Base-by-base conservation (phyloP, 148 eudicot species). In the Chenopodium album region DNA sequence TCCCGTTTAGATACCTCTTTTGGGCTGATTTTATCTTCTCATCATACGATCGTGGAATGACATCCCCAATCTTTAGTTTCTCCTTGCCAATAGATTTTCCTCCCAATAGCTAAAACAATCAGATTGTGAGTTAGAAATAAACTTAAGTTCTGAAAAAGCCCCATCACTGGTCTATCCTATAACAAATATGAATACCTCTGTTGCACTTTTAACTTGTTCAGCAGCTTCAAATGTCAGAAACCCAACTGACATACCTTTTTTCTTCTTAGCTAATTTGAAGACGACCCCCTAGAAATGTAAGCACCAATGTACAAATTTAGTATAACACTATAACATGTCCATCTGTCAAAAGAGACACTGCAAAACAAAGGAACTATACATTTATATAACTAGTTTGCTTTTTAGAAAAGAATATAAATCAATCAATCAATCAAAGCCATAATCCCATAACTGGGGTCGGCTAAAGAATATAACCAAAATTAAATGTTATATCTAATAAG, bases 201-300 rank as follows among this genome's bases (percentile, higher is more conserved):
- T 73, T 69, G 93, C 89, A 86, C 65, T 88, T 86, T 91, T 85
- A 41, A 86, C 88, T 87, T 93, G 92, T 79, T 86, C 96, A 10
- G 75, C 85, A 69, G 82, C 86, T 71, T 91, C 98, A 77, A 95
- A 95, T 82, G 87, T 90, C 74, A 93, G 54, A 76, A 95, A 95
- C 76, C 97, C 98, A 50, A 90, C 92, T 9, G 81, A 59, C 98
- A 95, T 95, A 63, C 97, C 97, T 71, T 87, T 90, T 90, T 88
- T 95, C 86, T 93, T 95, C 90, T 91, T 93, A 65, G 94, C 97
- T 69, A 92, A 90, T 88, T 92, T 90, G 48, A 86, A 91, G 47
- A 67, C 75, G 70, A 93, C 84, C n/a, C 94, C 94, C 98, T 95
- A 87, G 10, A 41, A 83, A 69, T 22, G 19, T 31, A 66, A 80